Base-by-base conservation (phyloP, 805 yeast genomes). In the Nakazawaea sp. region DNA sequence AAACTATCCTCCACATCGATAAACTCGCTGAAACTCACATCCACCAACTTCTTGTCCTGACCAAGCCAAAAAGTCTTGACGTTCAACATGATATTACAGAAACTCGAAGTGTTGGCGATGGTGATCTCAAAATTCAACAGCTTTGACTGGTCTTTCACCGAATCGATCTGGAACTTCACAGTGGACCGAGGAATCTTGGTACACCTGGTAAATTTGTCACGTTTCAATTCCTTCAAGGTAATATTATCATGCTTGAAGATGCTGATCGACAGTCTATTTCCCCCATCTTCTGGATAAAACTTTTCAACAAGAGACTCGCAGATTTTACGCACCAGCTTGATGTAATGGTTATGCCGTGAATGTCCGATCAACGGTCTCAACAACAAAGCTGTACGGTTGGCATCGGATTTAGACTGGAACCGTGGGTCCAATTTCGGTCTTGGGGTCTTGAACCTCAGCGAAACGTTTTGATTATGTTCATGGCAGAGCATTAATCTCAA, bases 401-500 rank as follows among this genome's bases (percentile, higher is more conserved):
- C 45, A 18, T 44, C 47, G 3, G 42, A 37, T 35, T 20, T 36
- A 31, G n/a, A 27, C 24, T 19, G 13, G 12, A 18, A 19, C 3
- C 33, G 24, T 19, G 25, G 38, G 12, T 43, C 46, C 42, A 65
- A 66, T 42, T 45, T 42, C 4, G 71, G 58, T 2, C 73, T 62
- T 13, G 80, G 79, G 9, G 72, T 61, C 5, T 61, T 59, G 19
- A 64, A 61, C 40, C 62, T 70, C 50, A 58, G 53, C 30, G 52
- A 59, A 36, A 64, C 62, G 45, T 62, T 73, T 48, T 57, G 66
- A 38, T 58, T 66, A 55, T 72, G 83, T 39, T 73, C 70, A 40
- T 78, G 67, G 45, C 81, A 76, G 13, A 83, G 62, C 66, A 81
- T 68, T 20, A 82, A 55, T 45, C 79, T 75, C 18, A 83, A 56